phyloP scores from a whole-genome alignment of 208 protist genomes.

The Crithidia fasciculata region DNA sequence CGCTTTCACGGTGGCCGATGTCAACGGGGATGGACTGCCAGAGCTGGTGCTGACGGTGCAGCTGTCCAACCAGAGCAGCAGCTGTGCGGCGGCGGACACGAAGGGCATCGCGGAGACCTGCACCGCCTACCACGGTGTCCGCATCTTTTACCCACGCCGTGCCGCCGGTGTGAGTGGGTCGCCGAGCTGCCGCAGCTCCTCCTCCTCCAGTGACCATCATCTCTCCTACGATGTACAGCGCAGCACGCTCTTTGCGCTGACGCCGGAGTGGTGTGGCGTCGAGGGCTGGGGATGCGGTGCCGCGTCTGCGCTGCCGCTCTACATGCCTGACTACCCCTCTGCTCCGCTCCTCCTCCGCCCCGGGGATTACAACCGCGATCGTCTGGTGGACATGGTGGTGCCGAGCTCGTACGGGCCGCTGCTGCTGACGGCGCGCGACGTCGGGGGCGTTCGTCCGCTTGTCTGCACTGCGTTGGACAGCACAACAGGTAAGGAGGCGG shows the following conservation, averaged over 20 bases:
- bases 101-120: constrained; percentile 8
- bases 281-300: neutral
- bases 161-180: constrained; percentile 7
- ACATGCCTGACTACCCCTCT: constrained; percentile 32
- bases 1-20: constrained; percentile 40
- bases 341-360: constrained; percentile 55
- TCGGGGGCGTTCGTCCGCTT: constrained; percentile 1
- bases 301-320: constrained; percentile 7
- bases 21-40: constrained; percentile 60
- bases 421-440: constrained; percentile 38
- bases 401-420: constrained; percentile 69
- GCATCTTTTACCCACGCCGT: constrained; percentile 26
- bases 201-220: constrained; percentile 4
- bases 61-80: constrained; percentile 9
- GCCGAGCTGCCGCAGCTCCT: constrained; percentile 5
- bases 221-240: constrained; percentile 16
- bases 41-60: constrained; percentile 59
- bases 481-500: constrained; percentile 1
- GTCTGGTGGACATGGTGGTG: constrained; percentile 59
- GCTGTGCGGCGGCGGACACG: constrained; percentile 18
- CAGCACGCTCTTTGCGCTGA: constrained; percentile 28
- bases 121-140: constrained; percentile 23
- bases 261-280: constrained; percentile 24
- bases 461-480: constrained; percentile 28
- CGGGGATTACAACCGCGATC: constrained; percentile 70